phyloP scores from a whole-genome alignment of 75 land plant species.

The Cupressus sempervirens region DNA sequence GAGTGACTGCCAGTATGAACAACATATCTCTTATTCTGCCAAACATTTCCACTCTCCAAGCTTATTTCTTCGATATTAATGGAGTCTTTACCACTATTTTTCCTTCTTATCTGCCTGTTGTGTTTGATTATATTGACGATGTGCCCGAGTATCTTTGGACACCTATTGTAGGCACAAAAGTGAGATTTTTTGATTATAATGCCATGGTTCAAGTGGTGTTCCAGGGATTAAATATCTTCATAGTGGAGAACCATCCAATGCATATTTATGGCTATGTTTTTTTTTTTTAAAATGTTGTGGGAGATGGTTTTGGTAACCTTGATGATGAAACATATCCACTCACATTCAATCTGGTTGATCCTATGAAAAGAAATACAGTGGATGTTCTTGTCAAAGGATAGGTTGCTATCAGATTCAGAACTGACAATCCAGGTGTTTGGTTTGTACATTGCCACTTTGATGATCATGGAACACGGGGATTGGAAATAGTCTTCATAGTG shows the following conservation, averaged over 20 bases:
- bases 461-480: slow-evolving; percentile 34
- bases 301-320: slow-evolving; percentile 17
- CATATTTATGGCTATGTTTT: too few species aligned
- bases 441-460: slow-evolving; percentile 46
- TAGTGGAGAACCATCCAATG: too few species aligned
- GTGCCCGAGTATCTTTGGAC: slow-evolving; percentile 34
- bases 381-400: too few species aligned
- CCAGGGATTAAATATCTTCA: too few species aligned
- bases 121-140: slow-evolving; percentile 35
- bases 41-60: too few species aligned
- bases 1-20: neutral
- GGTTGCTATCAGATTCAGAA: too few species aligned
- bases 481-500: slow-evolving; percentile 35
- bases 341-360: slow-evolving; percentile 19
- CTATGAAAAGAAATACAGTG: slow-evolving; percentile 9
- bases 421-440: slow-evolving; percentile 12
- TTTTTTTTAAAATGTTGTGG: too few species aligned
- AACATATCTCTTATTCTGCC: too few species aligned
- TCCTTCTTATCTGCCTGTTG: slow-evolving; percentile 12
- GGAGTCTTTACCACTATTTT: slow-evolving; percentile 5
- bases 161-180: slow-evolving; percentile 33
- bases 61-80: too few species aligned
- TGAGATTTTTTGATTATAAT: slow-evolving; percentile 42
- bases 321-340: slow-evolving; percentile 31
- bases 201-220: slow-evolving; percentile 32